Evolutionary conservation across 225 moss, liverwort and hornwort species (phyloP).

Genomic region (Takakia lepidozioides): DNA sequence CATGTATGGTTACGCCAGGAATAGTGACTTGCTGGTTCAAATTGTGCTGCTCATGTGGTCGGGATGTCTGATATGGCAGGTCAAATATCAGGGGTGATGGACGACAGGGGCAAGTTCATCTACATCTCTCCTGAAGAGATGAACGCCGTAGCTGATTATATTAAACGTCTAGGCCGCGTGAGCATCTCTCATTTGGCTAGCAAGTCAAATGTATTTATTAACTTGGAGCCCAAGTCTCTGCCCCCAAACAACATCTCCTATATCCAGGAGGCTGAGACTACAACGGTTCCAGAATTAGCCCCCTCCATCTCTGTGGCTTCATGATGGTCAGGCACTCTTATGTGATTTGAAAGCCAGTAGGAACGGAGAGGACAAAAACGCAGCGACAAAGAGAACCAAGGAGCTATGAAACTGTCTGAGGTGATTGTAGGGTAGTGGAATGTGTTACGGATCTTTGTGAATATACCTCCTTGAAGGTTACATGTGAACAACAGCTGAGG

Average conservation of each 20-base stretch:
- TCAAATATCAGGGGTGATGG: constrained; percentile 96
- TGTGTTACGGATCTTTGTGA: too few relatives aligned
- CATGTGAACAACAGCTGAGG: too few relatives aligned
- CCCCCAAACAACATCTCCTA: constrained; percentile 44
- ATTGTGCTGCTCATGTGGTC: too few relatives aligned
- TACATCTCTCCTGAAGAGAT: constrained; percentile 97
- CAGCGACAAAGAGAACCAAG: too few relatives aligned
- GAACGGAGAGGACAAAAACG: too few relatives aligned
- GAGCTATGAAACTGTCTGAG: too few relatives aligned
- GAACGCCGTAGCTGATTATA: constrained; percentile 95
- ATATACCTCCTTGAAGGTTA: too few relatives aligned
- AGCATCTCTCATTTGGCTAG: constrained; percentile 90
- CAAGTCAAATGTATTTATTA: constrained; percentile 91
- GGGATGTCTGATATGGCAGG: constrained; percentile 29
- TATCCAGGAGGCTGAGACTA: constrained; percentile 24
- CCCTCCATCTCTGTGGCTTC: constrained; percentile 15
- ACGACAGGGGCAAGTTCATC: constrained; percentile 94
- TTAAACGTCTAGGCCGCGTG: constrained; percentile 86
- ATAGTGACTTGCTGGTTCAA: too few relatives aligned
- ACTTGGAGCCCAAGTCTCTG: constrained; percentile 71
- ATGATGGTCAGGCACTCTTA: too few relatives aligned
- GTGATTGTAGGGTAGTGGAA: too few relatives aligned
- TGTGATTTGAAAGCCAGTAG: too few relatives aligned
- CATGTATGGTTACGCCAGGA: too few relatives aligned
- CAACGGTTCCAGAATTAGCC: constrained; percentile 11